Evolutionary conservation across 163 green algal genomes (phyloP), one percentile per base, ranked within the genome.

Genomic region (Botryococcus braunii): DNA sequence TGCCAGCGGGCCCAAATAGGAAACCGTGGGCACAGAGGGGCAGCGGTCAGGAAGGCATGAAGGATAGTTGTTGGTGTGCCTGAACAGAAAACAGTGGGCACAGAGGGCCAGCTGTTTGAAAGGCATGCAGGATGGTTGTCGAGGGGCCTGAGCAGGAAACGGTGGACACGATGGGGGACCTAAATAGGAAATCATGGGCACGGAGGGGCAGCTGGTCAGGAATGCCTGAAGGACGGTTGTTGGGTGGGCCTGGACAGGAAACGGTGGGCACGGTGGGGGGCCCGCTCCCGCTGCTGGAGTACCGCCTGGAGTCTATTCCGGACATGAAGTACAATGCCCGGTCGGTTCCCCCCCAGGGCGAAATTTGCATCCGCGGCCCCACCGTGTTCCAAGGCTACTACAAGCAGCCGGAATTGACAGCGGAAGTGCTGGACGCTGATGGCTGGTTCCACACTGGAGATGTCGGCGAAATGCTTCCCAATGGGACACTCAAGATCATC

Each of bases 401-500:
- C 82, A 89, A 92, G 85, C 69, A 84, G 17, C 43, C 89, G 65
- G 84, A 87, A 39, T 74, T 17, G 34, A 87, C 82, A 8, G 29
- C 23, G 25, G 55, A 75, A 63, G 72, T 76, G 27, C 65, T 76
- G 62, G 82, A 87, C 62, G 46, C 35, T 0, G 80, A 87, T 67
- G 82, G 82, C 57, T 88, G 79, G 72, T 87, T 85, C 73, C 82
- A 88, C 70, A 74, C 77, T 57, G 92, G 94, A 11, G 94, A 99
- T 72, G 89, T 99, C 36, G 94, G 92, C 59, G 82, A 80, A 43
- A 87, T 93, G 80, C 80, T 94, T 11, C 75, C 80, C 4, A 74
- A 82, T 21, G 95, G 93, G 5, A 79, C 84, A 17, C 85, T 99
- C 7, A 92, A 91, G 66, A 97, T 99, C 77, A 95, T 97, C 55